These are phyloP conservation scores for Arabidopsis lyrata DNA, from an alignment of 441 rosid species.

Conservation along the genomic window DNA sequence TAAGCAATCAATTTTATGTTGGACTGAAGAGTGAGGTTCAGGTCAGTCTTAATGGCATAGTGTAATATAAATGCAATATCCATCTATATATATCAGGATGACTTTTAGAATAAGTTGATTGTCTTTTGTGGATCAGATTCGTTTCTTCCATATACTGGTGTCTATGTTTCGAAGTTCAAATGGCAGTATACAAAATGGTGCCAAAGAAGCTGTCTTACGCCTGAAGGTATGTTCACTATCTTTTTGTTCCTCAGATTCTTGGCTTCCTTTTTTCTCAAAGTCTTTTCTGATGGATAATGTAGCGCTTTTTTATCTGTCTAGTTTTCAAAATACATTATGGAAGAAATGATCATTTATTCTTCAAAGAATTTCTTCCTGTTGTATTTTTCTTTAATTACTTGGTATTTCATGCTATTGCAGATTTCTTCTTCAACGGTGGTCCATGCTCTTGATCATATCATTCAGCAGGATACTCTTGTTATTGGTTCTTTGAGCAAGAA, in stretches of 20 bases:
- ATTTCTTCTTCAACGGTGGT: slow-evolving; percentile 64
- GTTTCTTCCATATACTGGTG: slow-evolving; percentile 71
- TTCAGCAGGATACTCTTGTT: slow-evolving; percentile 49
- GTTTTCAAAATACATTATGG: neutral
- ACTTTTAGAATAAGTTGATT: slow-evolving; percentile 23
- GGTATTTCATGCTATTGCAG: slow-evolving; percentile 57
- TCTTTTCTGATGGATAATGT: slow-evolving; percentile 6
- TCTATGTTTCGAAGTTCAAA: slow-evolving; percentile 60
- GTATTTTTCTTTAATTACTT: slow-evolving; percentile 34
- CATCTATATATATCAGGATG: slow-evolving; percentile 16
- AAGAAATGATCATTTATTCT: neutral
- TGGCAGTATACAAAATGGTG: slow-evolving; percentile 74
- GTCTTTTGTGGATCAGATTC: slow-evolving; percentile 57
- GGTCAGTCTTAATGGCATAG: slow-evolving; percentile 55
- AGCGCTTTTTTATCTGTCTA: neutral
- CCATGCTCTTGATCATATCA: slow-evolving; percentile 60
- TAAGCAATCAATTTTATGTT: slow-evolving; percentile 61
- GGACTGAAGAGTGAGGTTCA: slow-evolving; percentile 66
- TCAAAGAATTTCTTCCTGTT: slow-evolving; percentile 12
- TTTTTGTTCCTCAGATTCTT: slow-evolving; percentile 29
- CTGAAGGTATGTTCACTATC: slow-evolving; percentile 67
- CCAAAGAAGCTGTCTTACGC: slow-evolving; percentile 79
- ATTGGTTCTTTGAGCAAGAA: slow-evolving; percentile 53
- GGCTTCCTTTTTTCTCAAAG: neutral
- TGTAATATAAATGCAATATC: slow-evolving; percentile 13